phyloP scores from a whole-genome alignment of 2,329 filamentous ascomycete species.

The Penicillium sp. region DNA sequence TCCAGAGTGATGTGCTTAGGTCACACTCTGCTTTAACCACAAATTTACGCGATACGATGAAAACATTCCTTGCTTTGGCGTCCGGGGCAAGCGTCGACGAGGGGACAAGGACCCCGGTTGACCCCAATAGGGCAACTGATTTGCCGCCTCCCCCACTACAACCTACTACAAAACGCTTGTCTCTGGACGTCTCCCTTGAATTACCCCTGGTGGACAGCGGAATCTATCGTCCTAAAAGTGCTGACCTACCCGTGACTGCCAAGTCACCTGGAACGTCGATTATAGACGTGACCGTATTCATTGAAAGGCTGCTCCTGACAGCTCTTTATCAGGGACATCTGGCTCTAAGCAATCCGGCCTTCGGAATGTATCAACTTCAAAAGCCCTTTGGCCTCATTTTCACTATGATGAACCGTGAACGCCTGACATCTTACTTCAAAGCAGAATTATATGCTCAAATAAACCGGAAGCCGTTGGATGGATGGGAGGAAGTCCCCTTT shows the following conservation, averaged over 20 bases:
- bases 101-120: neutral
- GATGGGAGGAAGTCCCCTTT: constrained; percentile 29
- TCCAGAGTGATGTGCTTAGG: constrained; percentile 24
- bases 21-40: constrained; percentile 21
- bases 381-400: constrained; percentile 28
- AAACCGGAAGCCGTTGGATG: constrained; percentile 18
- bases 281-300: neutral
- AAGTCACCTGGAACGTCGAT: neutral
- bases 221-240: neutral
- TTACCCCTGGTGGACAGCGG: neutral
- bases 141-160: neutral
- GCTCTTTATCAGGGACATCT: neutral
- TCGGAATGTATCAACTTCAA: constrained; percentile 20
- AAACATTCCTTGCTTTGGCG: neutral
- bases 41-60: constrained; percentile 4
- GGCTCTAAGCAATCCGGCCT: constrained; percentile 10
- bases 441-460: constrained; percentile 21
- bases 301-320: neutral
- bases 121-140: neutral
- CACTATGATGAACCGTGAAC: constrained; percentile 22
- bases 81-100: neutral
- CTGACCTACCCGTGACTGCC: neutral
- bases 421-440: constrained; percentile 22
- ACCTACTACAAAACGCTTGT: neutral
- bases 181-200: neutral